Conservation (phyloP, 2,329 filamentous ascomycete genomes). For the Byssoonygena ceratinophila region DNA sequence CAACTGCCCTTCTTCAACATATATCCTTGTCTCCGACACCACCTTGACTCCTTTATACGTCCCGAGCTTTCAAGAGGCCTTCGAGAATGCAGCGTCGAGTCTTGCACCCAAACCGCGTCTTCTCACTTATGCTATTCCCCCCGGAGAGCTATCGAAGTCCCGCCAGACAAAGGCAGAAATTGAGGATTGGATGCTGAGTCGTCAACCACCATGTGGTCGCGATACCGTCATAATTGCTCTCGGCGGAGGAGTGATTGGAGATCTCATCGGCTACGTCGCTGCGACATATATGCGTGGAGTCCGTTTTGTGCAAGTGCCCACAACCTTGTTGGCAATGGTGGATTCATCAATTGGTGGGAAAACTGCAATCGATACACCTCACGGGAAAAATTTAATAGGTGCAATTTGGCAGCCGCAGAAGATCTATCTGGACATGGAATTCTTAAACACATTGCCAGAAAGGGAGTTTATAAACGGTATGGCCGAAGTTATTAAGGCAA, state of each 20-base stretch:
- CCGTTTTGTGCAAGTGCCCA: constrained; percentile 91
- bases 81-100: constrained; percentile 43
- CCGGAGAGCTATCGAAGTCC: constrained; percentile 88
- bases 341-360: constrained; percentile 98
- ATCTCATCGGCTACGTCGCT: constrained; percentile 95
- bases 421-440: constrained; percentile 88
- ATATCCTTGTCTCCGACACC: constrained; percentile 92
- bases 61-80: constrained; percentile 59
- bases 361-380: constrained; percentile 91
- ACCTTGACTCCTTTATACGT: constrained; percentile 77
- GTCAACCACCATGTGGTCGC: constrained; percentile 72
- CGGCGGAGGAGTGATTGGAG: constrained; percentile 91
- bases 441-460: constrained; percentile 79
- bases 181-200: constrained; percentile 90
- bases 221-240: constrained; percentile 93
- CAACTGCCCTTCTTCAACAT: constrained; percentile 74
- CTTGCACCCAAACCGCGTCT: constrained; percentile 52
- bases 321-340: constrained; percentile 90
- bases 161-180: constrained; percentile 89
- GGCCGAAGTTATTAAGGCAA: constrained; percentile 82
- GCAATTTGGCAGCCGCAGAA: constrained; percentile 93
- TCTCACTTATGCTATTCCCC: constrained; percentile 74
- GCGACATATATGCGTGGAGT: constrained; percentile 98
- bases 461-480: constrained; percentile 97
- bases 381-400: constrained; percentile 92